A percentile compares a stretch with the other conserved stretches of the same genome.
Conservation (phyloP, 2,329 filamentous ascomycete species). For the Phoma sp. region DNA sequence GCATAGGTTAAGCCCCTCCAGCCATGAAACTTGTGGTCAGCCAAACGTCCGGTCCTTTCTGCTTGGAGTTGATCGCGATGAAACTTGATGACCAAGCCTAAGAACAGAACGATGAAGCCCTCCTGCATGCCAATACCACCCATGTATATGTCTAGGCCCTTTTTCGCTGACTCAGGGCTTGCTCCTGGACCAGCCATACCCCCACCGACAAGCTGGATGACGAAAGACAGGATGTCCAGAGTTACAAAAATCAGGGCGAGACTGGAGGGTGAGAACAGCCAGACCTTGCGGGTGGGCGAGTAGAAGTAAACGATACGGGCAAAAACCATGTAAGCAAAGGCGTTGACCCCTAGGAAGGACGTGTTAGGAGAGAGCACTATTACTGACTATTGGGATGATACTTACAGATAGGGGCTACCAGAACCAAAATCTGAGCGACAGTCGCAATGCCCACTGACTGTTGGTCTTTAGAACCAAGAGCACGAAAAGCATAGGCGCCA, state of each 20-base stretch:
- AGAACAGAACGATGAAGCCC: constrained; percentile 37
- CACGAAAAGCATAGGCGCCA: constrained; percentile 49
- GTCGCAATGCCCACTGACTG: constrained; percentile 40
- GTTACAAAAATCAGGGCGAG: constrained; percentile 47
- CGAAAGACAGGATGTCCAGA: constrained; percentile 52
- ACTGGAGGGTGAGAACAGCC: constrained; percentile 26
- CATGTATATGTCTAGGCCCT: constrained; percentile 52
- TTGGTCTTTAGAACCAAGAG: constrained; percentile 50
- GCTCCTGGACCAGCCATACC: constrained; percentile 40
- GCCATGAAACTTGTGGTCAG: constrained; percentile 16
- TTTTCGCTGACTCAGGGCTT: constrained; percentile 34
- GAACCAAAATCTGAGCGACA: constrained; percentile 51
- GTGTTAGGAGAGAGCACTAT: constrained; percentile 16
- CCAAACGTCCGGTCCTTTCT: constrained; percentile 17
- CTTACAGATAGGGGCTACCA: constrained; percentile 50
- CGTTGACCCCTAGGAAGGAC: constrained; percentile 51
- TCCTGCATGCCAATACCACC: constrained; percentile 31
- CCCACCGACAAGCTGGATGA: constrained; percentile 51
- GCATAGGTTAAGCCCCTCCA: constrained; percentile 41
- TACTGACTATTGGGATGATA: constrained; percentile 6
- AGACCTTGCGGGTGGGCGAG: constrained; percentile 27
- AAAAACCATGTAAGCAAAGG: constrained; percentile 50
- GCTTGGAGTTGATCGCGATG: constrained; percentile 23
- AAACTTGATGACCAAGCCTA: constrained; percentile 25
- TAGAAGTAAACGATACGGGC: constrained; percentile 50